Evolutionary conservation across 805 yeast genomes (phyloP), one percentile per base, ranked within the genome.

Genomic region (Wickerhamiella shivajii): DNA sequence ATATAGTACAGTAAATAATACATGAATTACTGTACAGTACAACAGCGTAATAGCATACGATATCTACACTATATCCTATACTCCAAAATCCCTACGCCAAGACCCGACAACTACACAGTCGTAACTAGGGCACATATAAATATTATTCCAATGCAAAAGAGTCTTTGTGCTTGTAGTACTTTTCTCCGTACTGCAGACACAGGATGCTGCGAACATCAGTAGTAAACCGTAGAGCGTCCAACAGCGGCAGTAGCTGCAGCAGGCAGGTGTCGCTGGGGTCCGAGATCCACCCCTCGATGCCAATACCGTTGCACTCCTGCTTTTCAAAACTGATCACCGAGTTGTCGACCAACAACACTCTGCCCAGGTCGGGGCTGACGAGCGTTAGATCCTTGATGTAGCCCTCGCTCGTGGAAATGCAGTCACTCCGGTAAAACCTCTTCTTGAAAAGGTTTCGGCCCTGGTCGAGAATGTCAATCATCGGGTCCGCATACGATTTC

Each of bases 211-310:
- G 61, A 15, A 87, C 95, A 54, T 87, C 98, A 6, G 83, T 73
- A 18, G 87, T 73, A 41, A 71, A 69, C 38, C 93, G 64, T 47
- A 90, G 56, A 18, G 87, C 75, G 46, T 74, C 69, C 27, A 83
- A 57, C 49, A 90, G 58, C 2, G 98, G 97, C 27, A 90, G 54
- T 33, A 90, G 57, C 46, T 83, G 74, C 55, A 90, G 60, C 38
- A 90, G 59, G 47, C 83, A 93, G 15, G 74, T 62, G 50, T 90
- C 98, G 23, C 76, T 69, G n/a, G 92, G 93, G 55, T 90, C 98
- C 50, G 79, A 81, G 41, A 90, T 83, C 98, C 98, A 90, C 29
- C 98, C 97, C 56, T 85, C 95, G 5, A 90, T 83, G 59, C 77
- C 74, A 15, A 90, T 76, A 2, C 94, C 98, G 49, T 90, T 90